These are phyloP conservation scores for Verticillium longisporum DNA, from an alignment of 2,329 filamentous ascomycete genomes.

Conservation along the genomic window DNA sequence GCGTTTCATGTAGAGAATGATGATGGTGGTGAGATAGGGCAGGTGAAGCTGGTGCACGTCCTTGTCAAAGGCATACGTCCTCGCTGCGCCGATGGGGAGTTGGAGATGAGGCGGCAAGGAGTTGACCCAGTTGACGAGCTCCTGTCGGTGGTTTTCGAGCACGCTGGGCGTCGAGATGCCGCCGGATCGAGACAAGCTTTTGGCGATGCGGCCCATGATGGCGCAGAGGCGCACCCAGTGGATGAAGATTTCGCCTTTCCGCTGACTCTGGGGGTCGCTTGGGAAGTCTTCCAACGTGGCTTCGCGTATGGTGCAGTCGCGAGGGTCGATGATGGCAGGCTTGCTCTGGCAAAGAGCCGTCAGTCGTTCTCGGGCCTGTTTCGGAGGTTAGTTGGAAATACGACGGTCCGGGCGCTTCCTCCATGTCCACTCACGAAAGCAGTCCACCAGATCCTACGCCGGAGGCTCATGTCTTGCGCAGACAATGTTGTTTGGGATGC, in stretches of 20 bases:
- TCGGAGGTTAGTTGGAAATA: neutral
- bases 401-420: neutral
- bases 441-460: slow-evolving; percentile 34
- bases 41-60: slow-evolving; percentile 34
- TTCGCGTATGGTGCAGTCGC: slow-evolving; percentile 31
- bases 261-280: slow-evolving; percentile 18
- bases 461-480: slow-evolving; percentile 16
- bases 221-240: slow-evolving; percentile 32
- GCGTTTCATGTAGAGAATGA: slow-evolving; percentile 28
- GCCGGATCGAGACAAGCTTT: slow-evolving; percentile 21
- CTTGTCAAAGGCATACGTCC: slow-evolving; percentile 25
- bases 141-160: slow-evolving; percentile 17
- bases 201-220: slow-evolving; percentile 31
- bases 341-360: slow-evolving; percentile 35
- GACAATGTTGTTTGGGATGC: slow-evolving; percentile 13
- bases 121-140: slow-evolving; percentile 27
- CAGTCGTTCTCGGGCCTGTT: slow-evolving; percentile 25
- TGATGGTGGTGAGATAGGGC: slow-evolving; percentile 32
- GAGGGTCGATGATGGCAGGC: slow-evolving; percentile 33
- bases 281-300: slow-evolving; percentile 30
- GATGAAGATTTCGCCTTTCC: slow-evolving; percentile 30
- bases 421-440: slow-evolving; percentile 19
- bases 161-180: neutral
- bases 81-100: slow-evolving; percentile 20
- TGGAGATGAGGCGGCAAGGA: slow-evolving; percentile 24